These are phyloP conservation scores for Leucoagaricus sp. DNA, from an alignment of 1,284 basidiomycete species.

Conservation along the genomic window DNA sequence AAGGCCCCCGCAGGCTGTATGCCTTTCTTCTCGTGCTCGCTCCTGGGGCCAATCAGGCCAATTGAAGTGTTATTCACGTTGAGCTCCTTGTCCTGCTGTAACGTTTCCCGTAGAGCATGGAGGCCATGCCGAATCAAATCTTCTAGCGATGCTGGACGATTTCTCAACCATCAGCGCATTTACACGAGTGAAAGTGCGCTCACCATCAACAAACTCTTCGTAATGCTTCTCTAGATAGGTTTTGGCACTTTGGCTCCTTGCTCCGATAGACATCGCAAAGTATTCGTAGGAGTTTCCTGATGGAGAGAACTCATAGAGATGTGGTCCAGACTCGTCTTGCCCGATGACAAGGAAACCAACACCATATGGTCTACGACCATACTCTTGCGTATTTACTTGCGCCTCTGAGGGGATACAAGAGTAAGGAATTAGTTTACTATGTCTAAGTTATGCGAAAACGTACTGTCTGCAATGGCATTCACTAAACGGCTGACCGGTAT, in stretches of 20 bases:
- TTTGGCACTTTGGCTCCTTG: constrained; percentile 96
- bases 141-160: constrained; percentile 70
- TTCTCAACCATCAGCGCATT: background rate
- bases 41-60: constrained; percentile 81
- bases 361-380: constrained; percentile 96
- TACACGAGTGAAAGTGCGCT: too few relatives aligned
- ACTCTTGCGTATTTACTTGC: constrained; percentile 98
- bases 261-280: constrained; percentile 98
- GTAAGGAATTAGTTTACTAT: background rate
- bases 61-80: constrained; percentile 91
- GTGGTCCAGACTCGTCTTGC: constrained; percentile 92
- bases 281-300: constrained; percentile 98
- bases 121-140: constrained; percentile 90
- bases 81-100: constrained; percentile 97
- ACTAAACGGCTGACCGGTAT: constrained; percentile 94
- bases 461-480: constrained; percentile 92
- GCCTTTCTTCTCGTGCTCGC: constrained; percentile 55
- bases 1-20: constrained; percentile 58
- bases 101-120: constrained; percentile 90
- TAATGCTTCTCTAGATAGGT: constrained; percentile 97
- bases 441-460: constrained; percentile 30
- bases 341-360: constrained; percentile 99
- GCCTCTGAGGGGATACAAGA: constrained; percentile 64
- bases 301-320: constrained; percentile 98
- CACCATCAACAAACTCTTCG: constrained; percentile 84